phyloP scores from a whole-genome alignment of 1,139 yeast genomes.

The Yamadazyma taylorii region DNA sequence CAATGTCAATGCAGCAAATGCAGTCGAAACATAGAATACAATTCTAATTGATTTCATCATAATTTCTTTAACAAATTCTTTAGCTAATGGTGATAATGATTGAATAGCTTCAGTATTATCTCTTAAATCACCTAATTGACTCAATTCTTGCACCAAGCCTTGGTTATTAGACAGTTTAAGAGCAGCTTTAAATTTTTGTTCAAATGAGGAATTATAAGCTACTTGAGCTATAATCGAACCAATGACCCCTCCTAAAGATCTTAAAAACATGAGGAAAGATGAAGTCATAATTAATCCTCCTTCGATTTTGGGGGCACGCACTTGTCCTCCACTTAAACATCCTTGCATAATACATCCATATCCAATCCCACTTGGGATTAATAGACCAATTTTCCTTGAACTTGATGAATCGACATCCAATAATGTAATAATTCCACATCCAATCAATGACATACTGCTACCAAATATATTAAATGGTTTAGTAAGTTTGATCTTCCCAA shows the following conservation, averaged over 20 bases:
- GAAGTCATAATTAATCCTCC: conserved; percentile 41
- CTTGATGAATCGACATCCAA: conserved; percentile 30
- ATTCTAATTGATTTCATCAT: conserved; percentile 32
- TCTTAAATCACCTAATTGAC: conserved; percentile 18
- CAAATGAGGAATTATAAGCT: conserved; percentile 31
- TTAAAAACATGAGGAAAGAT: conserved; percentile 29
- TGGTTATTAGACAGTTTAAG: conserved; percentile 19
- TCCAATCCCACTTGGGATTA: conserved; percentile 33
- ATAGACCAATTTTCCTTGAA: conserved; percentile 34
- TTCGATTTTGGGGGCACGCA: conserved; percentile 36
- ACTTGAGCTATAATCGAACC: conserved; percentile 35
- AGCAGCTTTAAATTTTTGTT: conserved; percentile 18
- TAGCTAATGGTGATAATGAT: conserved; percentile 25
- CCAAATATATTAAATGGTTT: conserved; percentile 32
- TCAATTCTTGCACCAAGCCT: conserved; percentile 21
- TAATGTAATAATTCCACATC: conserved; percentile 34
- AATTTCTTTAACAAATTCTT: conserved; percentile 26
- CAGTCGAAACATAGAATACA: conserved; percentile 34
- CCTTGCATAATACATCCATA: conserved; percentile 34
- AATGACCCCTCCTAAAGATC: conserved; percentile 34
- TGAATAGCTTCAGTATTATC: conserved; percentile 22
- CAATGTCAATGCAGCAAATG: conserved; percentile 24
- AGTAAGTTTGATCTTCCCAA: conserved; percentile 30
- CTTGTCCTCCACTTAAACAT: conserved; percentile 28
- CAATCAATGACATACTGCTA: too few species aligned